phyloP scores from a whole-genome alignment of 441 rosid species.

The Aleurites moluccanus region DNA sequence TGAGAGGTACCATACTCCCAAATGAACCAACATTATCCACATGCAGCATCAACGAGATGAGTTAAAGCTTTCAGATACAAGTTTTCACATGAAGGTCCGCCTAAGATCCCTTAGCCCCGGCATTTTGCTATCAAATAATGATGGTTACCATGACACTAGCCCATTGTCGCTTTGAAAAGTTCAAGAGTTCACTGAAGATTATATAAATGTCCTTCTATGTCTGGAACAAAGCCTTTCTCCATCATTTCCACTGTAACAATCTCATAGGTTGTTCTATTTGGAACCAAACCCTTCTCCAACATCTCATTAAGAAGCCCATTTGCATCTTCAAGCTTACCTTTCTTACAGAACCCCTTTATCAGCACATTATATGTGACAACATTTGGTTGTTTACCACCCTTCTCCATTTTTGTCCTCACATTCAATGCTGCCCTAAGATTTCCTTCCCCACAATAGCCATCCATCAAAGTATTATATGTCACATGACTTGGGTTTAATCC shows the following conservation, averaged over 20 bases:
- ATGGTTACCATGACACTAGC: background rate
- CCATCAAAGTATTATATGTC: conserved; percentile 69
- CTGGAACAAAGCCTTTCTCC: conserved; percentile 79
- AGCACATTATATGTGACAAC: conserved; percentile 66
- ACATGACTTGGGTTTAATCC: conserved; percentile 62
- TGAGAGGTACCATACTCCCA: background rate
- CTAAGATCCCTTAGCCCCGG: background rate
- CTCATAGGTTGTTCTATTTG: conserved; percentile 61
- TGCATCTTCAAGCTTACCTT: conserved; percentile 69
- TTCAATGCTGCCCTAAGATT: conserved; percentile 61
- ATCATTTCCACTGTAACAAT: conserved; percentile 70
- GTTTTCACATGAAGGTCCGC: background rate
- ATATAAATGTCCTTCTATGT: conserved; percentile 67
- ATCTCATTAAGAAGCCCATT: conserved; percentile 78
- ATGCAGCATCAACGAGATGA: background rate
- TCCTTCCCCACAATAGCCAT: conserved; percentile 70
- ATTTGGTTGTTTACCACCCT: conserved; percentile 55
- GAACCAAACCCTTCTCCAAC: conserved; percentile 81
- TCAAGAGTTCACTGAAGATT: conserved; percentile 33
- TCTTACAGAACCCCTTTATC: conserved; percentile 56
- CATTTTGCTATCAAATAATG: background rate
- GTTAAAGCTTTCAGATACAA: background rate
- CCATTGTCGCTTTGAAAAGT: background rate
- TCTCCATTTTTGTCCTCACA: conserved; percentile 64
- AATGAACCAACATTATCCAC: background rate